Conservation (phyloP, 2,329 filamentous ascomycete species). For the Endoconidiophora laricicola region DNA sequence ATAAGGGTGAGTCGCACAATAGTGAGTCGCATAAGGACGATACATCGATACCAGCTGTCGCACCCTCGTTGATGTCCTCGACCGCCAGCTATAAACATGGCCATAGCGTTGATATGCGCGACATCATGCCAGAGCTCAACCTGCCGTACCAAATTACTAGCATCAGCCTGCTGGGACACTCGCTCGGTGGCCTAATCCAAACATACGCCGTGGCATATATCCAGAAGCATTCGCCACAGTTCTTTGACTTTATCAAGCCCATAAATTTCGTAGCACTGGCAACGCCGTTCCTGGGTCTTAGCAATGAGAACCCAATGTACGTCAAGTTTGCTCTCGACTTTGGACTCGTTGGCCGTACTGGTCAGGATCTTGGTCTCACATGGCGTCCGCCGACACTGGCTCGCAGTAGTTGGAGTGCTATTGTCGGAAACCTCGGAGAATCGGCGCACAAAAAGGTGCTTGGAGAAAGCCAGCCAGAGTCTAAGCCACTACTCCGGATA, state of each 20-base stretch:
- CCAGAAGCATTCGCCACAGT: slow-evolving; percentile 82
- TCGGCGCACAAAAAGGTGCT: slow-evolving; percentile 43
- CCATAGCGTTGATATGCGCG: slow-evolving; percentile 19
- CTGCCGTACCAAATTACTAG: slow-evolving; percentile 68
- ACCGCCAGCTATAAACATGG: not conserved
- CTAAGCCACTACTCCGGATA: slow-evolving; percentile 78
- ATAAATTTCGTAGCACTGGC: slow-evolving; percentile 84
- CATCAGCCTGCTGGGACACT: slow-evolving; percentile 90
- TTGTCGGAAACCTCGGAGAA: slow-evolving; percentile 67
- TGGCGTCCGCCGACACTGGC: slow-evolving; percentile 82
- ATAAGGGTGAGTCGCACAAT: slow-evolving; percentile 14
- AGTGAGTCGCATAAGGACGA: not conserved
- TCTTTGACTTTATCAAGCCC: slow-evolving; percentile 73
- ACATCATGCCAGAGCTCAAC: slow-evolving; percentile 5
- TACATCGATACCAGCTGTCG: not conserved
- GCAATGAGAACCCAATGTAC: slow-evolving; percentile 94
- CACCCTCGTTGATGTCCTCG: not conserved
- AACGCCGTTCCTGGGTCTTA: slow-evolving; percentile 75
- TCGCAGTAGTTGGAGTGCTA: slow-evolving; percentile 71
- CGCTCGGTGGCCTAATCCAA: slow-evolving; percentile 75
- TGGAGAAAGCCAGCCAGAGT: slow-evolving; percentile 51
- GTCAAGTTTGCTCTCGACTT: slow-evolving; percentile 95
- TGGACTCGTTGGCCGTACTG: slow-evolving; percentile 86
- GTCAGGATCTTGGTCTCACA: slow-evolving; percentile 83
- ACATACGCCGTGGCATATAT: slow-evolving; percentile 94